Evolutionary conservation across 768 basidiomycete species (phyloP), one percentile per base, ranked within the genome.

Genomic region (Tylopilus intermedius): DNA sequence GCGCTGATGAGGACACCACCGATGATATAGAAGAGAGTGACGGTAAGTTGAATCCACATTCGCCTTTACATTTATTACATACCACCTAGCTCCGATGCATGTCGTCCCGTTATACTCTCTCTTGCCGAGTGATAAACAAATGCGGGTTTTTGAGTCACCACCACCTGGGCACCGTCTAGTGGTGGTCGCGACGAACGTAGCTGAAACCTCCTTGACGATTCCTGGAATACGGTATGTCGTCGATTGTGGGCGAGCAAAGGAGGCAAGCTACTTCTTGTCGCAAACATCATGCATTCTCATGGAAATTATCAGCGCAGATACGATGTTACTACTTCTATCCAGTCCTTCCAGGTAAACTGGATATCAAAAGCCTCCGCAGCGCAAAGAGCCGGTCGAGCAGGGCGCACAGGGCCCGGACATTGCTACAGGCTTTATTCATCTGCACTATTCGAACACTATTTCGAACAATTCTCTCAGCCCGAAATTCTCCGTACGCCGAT

Each of bases 161-260:
- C 96, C 96, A 4, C 70, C 75, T 5, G 89, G 86, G 5, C 73
- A 76, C 54, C 88, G 96, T 33, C 77, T 99, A 4, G 94, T 98
- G 13, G 92, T 98, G 14, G 86, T 99, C 5, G 83, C 95, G 2
- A 98, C 95, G 2, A 97, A 98, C 66, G 88, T 97, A 26, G 95
- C 95, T 1, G 95, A 98, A 67, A 98, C 95, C 0, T 96, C 95
- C 7, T 74, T 98, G 30, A 98, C 95, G 0, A 99, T 99, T 54
- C 95, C 95, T 24, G 90, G 90, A 6, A 94, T 99, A 61, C 88
- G 90, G 14, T 99, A 99, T 69, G 95, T 99, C n/a, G 83, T 99
- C 27, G 95, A 99, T 66, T 88, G 88, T 62, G 95, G 95, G 5
- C 80, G 94, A 58, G 92, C 90, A 5, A 98, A 99, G 71, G 93